Conservation (phyloP, 192 early-diverging fungal genomes). For the Thamnidium elegans region DNA sequence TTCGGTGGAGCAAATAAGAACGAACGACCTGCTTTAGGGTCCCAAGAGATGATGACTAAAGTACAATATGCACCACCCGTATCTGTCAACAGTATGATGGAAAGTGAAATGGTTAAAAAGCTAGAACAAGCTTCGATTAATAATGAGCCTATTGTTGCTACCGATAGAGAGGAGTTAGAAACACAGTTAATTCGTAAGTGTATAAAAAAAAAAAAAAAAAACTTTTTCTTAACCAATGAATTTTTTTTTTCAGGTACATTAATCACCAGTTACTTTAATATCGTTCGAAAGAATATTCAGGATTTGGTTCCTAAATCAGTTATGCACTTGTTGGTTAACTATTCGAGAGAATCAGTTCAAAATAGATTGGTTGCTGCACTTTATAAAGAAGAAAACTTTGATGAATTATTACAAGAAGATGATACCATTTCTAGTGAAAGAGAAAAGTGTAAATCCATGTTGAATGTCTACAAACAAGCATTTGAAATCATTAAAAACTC, state of each 20-base stretch:
- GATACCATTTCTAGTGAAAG: conserved; percentile 63
- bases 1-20: conserved; percentile 43
- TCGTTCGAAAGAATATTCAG: conserved; percentile 72
- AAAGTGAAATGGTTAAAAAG: conserved; percentile 34
- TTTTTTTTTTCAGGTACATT: conserved; percentile 45
- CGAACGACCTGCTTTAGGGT: conserved; percentile 35
- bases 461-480: conserved; percentile 73
- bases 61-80: conserved; percentile 28
- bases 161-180: conserved; percentile 70
- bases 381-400: conserved; percentile 66
- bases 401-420: conserved; percentile 69
- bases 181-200: conserved; percentile 73
- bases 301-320: conserved; percentile 77
- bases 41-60: conserved; percentile 24
- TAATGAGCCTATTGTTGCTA: conserved; percentile 30
- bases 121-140: conserved; percentile 38
- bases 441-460: conserved; percentile 68
- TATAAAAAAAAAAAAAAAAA: conserved; percentile 32
- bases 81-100: conserved; percentile 39
- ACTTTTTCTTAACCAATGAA: not conserved
- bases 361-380: conserved; percentile 68
- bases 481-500: conserved; percentile 64
- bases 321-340: conserved; percentile 76
- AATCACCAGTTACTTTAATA: conserved; percentile 71
- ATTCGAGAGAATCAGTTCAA: conserved; percentile 65